phyloP scores from a whole-genome alignment of 257 asterid genomes.

The Linaria vulgaris region DNA sequence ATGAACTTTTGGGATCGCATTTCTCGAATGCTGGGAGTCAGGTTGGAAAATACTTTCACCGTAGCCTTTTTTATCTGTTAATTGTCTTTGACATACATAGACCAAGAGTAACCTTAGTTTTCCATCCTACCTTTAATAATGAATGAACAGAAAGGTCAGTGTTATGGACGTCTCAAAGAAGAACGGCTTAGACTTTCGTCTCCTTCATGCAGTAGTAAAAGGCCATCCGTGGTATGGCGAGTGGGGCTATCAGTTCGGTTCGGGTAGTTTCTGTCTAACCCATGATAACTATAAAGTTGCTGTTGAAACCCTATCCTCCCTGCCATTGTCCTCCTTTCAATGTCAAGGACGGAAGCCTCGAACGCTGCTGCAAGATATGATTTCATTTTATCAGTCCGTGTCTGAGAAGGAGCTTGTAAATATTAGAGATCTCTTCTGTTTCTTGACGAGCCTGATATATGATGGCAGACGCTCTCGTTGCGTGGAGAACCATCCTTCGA shows the following conservation, averaged over 20 bases:
- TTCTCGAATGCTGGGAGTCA: slow-evolving; percentile 72
- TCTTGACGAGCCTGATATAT: slow-evolving; percentile 60
- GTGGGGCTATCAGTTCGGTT: slow-evolving; percentile 93
- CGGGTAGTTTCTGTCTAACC: slow-evolving; percentile 79
- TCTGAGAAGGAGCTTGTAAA: slow-evolving; percentile 75
- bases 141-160: slow-evolving; percentile 67
- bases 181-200: slow-evolving; percentile 76
- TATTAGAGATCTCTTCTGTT: slow-evolving; percentile 69
- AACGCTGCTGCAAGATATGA: slow-evolving; percentile 70
- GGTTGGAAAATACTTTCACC: slow-evolving; percentile 46
- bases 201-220: slow-evolving; percentile 74
- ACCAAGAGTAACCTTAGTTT: slow-evolving; percentile 12
- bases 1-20: slow-evolving; percentile 94
- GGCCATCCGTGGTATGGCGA: slow-evolving; percentile 97
- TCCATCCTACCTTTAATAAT: neutral
- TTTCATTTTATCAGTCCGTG: slow-evolving; percentile 78
- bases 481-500: slow-evolving; percentile 43
- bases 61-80: neutral
- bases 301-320: slow-evolving; percentile 51
- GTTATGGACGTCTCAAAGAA: slow-evolving; percentile 98
- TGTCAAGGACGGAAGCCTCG: slow-evolving; percentile 85
- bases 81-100: neutral
- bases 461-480: slow-evolving; percentile 40
- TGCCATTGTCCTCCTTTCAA: slow-evolving; percentile 61
- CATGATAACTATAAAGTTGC: slow-evolving; percentile 57